A percentile compares a stretch with the other conserved stretches of the same genome.
Conservation (phyloP, 73 alveolate genomes). For the Diophrys sp. region DNA sequence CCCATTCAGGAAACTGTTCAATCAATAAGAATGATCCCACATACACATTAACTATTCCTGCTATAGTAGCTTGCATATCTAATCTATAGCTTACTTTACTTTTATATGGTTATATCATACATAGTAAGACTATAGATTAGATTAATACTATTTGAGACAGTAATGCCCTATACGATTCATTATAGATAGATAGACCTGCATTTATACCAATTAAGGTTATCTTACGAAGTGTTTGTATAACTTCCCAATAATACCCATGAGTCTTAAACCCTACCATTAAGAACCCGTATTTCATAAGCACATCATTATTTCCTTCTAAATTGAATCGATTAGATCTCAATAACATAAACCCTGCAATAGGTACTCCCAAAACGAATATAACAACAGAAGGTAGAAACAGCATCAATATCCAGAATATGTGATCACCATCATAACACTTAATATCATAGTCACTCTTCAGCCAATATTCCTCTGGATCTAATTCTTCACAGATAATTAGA, state of each 20-base stretch:
- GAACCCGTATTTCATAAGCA: neutral
- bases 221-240: conserved; percentile 2
- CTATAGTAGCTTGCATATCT: no score
- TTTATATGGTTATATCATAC: no score
- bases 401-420: neutral
- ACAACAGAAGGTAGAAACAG: neutral
- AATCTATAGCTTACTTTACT: no score
- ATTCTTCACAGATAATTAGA: neutral
- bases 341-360: neutral
- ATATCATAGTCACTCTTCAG: neutral
- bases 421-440: neutral
- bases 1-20: no score
- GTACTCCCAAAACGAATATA: conserved; percentile 2
- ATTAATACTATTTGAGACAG: no score
- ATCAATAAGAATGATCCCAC: no score
- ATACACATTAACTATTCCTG: no score
- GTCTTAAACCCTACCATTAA: neutral
- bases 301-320: neutral
- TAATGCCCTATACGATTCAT: no score
- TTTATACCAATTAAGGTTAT: no score
- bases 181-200: no score
- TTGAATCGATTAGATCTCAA: neutral
- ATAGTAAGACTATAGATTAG: no score
- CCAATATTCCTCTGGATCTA: neutral
- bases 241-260: conserved; percentile 14